Conservation (phyloP, 164 flowering plant genomes). For the Tetracentron sinense region DNA sequence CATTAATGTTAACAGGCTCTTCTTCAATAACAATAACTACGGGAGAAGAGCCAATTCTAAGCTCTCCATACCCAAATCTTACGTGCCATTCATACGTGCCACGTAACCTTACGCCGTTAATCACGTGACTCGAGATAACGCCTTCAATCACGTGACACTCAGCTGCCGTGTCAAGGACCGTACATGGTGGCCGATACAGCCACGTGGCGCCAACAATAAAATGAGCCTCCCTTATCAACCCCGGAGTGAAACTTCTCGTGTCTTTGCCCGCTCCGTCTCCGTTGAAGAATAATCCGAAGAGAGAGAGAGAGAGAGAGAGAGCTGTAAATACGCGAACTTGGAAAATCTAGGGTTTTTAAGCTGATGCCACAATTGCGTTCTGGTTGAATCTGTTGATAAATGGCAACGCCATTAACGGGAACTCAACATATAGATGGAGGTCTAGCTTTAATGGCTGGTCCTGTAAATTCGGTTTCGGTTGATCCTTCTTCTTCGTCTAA, state of each 20-base stretch:
- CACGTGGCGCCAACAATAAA: constrained; percentile 24
- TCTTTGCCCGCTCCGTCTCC: constrained; percentile 1
- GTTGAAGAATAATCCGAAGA: background rate
- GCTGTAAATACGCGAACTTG: background rate
- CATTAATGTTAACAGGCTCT: no score
- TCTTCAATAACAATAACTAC: no score
- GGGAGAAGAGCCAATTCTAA: no score
- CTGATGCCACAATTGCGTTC: no score
- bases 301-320: constrained; percentile 5
- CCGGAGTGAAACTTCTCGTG: constrained; percentile 11
- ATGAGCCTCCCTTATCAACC: constrained; percentile 12
- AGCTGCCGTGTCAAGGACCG: background rate
- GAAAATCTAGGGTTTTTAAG: constrained; percentile 16
- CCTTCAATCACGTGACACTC: background rate
- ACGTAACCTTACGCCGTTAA: no score
- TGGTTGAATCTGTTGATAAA: constrained; percentile 6
- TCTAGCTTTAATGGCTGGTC: constrained; percentile 43
- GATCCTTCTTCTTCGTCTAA: constrained; percentile 30
- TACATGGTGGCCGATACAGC: constrained; percentile 12
- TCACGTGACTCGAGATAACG: no score
- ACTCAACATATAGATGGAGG: constrained; percentile 43
- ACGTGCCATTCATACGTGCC: no score
- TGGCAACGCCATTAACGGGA: constrained; percentile 74
- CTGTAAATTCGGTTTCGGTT: constrained; percentile 35
- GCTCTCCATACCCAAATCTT: no score